Conservation (phyloP, 2,329 filamentous ascomycete genomes). For the Cercospora brassicicola region DNA sequence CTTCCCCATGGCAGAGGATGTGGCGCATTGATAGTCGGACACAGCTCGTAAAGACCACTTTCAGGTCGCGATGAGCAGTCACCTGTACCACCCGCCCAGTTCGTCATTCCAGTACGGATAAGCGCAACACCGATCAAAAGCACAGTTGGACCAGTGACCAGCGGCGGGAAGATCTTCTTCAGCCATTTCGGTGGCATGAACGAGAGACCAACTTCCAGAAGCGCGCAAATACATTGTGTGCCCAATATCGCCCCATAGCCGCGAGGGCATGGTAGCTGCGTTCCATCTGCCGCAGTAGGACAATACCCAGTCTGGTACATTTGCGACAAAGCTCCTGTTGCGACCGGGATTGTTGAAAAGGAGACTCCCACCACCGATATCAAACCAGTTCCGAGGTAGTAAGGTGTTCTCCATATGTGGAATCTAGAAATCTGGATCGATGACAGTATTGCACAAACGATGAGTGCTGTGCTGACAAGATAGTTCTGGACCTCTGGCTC, state of each 20-base stretch:
- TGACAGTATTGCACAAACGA: conserved; percentile 75
- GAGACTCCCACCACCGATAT: conserved; percentile 78
- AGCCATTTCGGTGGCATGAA: conserved; percentile 66
- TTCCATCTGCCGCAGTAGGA: conserved; percentile 60
- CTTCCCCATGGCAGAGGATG: conserved; percentile 74
- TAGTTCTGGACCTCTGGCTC: conserved; percentile 65
- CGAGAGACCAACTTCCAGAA: conserved; percentile 70
- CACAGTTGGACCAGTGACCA: conserved; percentile 69
- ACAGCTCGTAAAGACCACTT: conserved; percentile 60
- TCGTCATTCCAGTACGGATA: conserved; percentile 69
- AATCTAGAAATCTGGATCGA: conserved; percentile 76
- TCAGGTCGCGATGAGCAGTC: conserved; percentile 50
- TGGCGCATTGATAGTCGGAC: conserved; percentile 67
- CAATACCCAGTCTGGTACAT: conserved; percentile 77
- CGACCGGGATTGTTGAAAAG: conserved; percentile 73
- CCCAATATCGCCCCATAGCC: conserved; percentile 76
- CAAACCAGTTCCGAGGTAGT: conserved; percentile 75
- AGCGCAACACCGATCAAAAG: conserved; percentile 72
- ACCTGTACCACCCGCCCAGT: conserved; percentile 76
- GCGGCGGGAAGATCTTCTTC: conserved; percentile 73
- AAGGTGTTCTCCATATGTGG: conserved; percentile 69
- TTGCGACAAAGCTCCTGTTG: conserved; percentile 68
- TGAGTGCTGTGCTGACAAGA: conserved; percentile 73
- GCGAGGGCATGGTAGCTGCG: conserved; percentile 69
- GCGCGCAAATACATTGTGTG: conserved; percentile 53